These are phyloP conservation scores for Zymoseptoria tritici DNA, from an alignment of 2,329 filamentous ascomycete genomes.

Conservation along the genomic window DNA sequence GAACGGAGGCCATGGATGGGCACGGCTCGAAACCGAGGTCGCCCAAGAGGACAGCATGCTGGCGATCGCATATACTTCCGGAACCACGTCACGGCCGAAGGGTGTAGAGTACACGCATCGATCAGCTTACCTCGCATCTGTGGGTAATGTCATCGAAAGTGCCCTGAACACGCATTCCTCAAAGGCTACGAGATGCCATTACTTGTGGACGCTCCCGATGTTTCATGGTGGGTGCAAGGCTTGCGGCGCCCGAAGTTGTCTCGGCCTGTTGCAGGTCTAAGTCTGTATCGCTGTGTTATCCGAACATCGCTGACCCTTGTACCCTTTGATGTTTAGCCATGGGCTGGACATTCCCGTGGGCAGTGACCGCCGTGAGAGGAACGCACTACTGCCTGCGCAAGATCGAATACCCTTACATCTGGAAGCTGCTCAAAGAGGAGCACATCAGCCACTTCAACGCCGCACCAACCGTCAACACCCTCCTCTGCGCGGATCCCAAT, in stretches of 20 bases:
- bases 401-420: conserved; percentile 90
- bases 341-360: conserved; percentile 46
- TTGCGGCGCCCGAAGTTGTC: too few relatives aligned
- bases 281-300: too few relatives aligned
- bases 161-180: conserved; percentile 55
- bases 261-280: conserved; percentile 24
- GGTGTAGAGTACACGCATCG: conserved; percentile 89
- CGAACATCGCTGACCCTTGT: not conserved
- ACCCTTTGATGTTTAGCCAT: not conserved
- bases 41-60: conserved; percentile 72
- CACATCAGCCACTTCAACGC: conserved; percentile 91
- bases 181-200: conserved; percentile 49
- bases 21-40: conserved; percentile 61
- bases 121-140: conserved; percentile 72
- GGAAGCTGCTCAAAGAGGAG: conserved; percentile 79
- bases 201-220: conserved; percentile 67
- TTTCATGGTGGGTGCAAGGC: conserved; percentile 64
- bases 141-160: conserved; percentile 78
- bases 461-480: conserved; percentile 90
- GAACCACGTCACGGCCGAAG: conserved; percentile 85
- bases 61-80: conserved; percentile 87
- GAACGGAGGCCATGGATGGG: conserved; percentile 67
- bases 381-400: conserved; percentile 92
- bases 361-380: conserved; percentile 85
- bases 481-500: conserved; percentile 73